phyloP scores from a whole-genome alignment of 495 filamentous ascomycete genomes.

The Aspergillus ostianus region DNA sequence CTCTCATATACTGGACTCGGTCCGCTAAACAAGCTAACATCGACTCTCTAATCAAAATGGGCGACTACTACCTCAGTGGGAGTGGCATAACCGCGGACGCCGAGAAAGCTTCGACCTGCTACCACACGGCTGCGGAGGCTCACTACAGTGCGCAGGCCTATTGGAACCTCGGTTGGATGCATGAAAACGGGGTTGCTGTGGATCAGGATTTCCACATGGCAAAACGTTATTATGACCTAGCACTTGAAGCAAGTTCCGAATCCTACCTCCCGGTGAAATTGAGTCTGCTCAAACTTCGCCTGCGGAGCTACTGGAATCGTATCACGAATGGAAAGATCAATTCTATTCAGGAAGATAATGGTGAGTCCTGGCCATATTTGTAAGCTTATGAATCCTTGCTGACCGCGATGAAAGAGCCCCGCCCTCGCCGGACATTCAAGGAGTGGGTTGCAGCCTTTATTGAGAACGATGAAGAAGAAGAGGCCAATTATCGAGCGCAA shows the following conservation, averaged over 20 bases:
- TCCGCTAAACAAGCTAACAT: constrained; percentile 92
- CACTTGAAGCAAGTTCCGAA: constrained; percentile 85
- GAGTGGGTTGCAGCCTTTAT: constrained; percentile 87
- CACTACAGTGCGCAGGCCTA: constrained; percentile 91
- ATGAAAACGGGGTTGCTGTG: constrained; percentile 93
- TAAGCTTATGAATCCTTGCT: neutral
- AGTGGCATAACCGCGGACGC: constrained; percentile 67
- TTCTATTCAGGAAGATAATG: constrained; percentile 81
- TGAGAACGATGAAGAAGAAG: constrained; percentile 61
- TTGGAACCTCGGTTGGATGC: constrained; percentile 99
- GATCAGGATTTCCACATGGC: constrained; percentile 96
- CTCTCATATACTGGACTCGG: constrained; percentile 93
- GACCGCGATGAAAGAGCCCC: constrained; percentile 44
- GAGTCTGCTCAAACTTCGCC: constrained; percentile 79
- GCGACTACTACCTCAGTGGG: constrained; percentile 88
- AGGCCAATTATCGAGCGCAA: constrained; percentile 45
- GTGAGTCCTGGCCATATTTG: constrained; percentile 46
- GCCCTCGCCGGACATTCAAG: constrained; percentile 68
- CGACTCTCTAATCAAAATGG: constrained; percentile 96
- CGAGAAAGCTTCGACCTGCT: constrained; percentile 91
- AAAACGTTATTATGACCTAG: constrained; percentile 92
- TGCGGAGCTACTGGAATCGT: constrained; percentile 89
- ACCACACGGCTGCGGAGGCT: constrained; percentile 85
- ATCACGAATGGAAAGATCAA: constrained; percentile 87
- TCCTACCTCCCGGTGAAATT: constrained; percentile 93